Base-by-base conservation (phyloP, 495 filamentous ascomycete genomes). In the Glonium stellatum region DNA sequence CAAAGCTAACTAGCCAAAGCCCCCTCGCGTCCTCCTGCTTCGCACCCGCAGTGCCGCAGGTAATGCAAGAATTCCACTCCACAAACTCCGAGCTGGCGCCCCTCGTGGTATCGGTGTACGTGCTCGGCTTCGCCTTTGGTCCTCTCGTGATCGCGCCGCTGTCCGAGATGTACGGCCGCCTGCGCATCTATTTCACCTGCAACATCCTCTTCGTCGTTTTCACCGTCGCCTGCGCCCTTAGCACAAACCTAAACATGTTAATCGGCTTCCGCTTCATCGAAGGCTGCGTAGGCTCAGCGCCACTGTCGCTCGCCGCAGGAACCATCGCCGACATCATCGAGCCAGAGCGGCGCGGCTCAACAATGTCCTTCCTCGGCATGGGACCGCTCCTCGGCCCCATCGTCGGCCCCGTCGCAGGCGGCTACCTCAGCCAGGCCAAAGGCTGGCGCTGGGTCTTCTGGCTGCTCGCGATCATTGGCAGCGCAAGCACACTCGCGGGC, bases 381-480 rank as follows among this genome's bases (percentile, higher is more conserved):
- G 72, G 72, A 0, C 60, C 62, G 18, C 55, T 70, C 11, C 18
- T 61, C 35, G 66, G 66, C 34, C 56, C 52, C 9, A 58, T 68
- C 4, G 23, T 70, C 47, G 72, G 71, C 1, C 71, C 71, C 21
- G 56, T 70, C 15, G 59, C 67, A 0, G 77, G 75, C 6, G 76
- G 73, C 12, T 70, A 58, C 51, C 52, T 69, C 5, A 36, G 15
- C n/a, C 54, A 63, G 52, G 66, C 56, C 9, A 49, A 22, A 21
- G 68, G 68, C 21, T 70, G 66, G 68, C 59, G 68, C 6, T 70
- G 68, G 68, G 62, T 36, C 23, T 63, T 66, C 59, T 66, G 67
- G 66, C 19, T 70, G 10, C 9, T 70, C n/a, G 34, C 67, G 5
- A 68, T 68, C 15, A 55, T 70, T 1, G 75, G 50, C 18, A 47